Conservation (phyloP, 805 yeast genomes). For the Metschnikowia gelsemii region DNA sequence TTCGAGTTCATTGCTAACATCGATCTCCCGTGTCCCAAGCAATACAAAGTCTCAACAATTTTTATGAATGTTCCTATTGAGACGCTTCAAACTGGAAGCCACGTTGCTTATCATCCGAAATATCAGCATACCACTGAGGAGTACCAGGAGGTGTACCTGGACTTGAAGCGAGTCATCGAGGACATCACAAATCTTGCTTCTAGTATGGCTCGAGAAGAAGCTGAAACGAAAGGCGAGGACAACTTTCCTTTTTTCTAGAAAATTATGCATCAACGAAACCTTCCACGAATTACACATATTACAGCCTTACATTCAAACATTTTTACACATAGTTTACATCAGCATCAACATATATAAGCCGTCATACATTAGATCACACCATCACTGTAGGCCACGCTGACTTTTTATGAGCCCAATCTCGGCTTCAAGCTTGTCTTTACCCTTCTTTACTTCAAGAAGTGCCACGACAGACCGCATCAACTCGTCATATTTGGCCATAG, state of each 20-base stretch:
- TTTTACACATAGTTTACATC: neutral
- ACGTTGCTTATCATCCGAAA: constrained; percentile 10
- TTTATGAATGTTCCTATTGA: constrained; percentile 12
- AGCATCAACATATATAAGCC: neutral
- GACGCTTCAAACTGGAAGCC: constrained; percentile 6
- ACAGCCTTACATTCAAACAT: neutral
- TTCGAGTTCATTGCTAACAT: constrained; percentile 8
- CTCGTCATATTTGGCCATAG: constrained; percentile 74
- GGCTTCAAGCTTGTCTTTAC: constrained; percentile 81
- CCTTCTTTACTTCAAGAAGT: constrained; percentile 79
- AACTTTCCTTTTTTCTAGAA: constrained; percentile 4
- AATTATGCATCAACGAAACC: neutral
- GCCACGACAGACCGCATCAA: constrained; percentile 67
- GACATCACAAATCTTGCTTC: constrained; percentile 1
- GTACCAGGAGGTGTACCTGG: neutral
- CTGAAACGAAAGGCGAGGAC: neutral
- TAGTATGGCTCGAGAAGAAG: neutral
- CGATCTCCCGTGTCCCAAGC: constrained; percentile 1
- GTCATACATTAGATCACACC: neutral
- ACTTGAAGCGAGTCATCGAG: neutral
- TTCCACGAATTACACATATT: neutral
- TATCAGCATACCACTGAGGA: constrained; percentile 12
- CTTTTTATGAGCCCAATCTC: constrained; percentile 53
- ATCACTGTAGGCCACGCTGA: constrained; percentile 31
- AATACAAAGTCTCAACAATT: neutral